Conservation (phyloP, 257 asterid genomes). For the Verbascum thapsus region DNA sequence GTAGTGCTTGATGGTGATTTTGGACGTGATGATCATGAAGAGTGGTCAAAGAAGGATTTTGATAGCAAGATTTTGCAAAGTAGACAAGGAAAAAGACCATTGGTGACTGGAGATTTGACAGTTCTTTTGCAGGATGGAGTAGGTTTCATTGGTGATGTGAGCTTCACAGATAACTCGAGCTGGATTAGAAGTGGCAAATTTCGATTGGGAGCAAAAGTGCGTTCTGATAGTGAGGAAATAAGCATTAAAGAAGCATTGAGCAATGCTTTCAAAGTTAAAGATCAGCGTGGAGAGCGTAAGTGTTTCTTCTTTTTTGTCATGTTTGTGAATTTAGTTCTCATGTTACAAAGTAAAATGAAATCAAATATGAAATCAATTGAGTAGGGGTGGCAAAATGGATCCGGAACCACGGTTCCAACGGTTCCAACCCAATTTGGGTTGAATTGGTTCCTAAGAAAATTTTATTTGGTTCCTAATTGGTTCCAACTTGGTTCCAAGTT, state of each 20-base stretch:
- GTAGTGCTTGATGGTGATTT: conserved; percentile 47
- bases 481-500: too few relatives aligned
- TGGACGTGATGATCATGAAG: conserved; percentile 34
- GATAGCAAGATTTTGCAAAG: conserved; percentile 35
- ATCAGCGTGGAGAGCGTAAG: conserved; percentile 68
- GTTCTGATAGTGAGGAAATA: conserved; percentile 9
- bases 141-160: conserved; percentile 42
- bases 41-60: conserved; percentile 40
- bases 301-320: conserved; percentile 17
- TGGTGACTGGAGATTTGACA: conserved; percentile 43
- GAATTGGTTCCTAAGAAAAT: too few relatives aligned
- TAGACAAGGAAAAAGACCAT: conserved; percentile 45
- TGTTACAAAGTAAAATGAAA: too few relatives aligned
- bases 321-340: too few relatives aligned
- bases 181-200: conserved; percentile 63
- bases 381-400: too few relatives aligned
- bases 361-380: too few relatives aligned
- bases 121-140: conserved; percentile 42
- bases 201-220: conserved; percentile 46
- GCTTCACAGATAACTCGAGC: conserved; percentile 60
- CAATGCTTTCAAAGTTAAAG: conserved; percentile 51
- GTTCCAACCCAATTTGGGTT: too few relatives aligned
- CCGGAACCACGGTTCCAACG: too few relatives aligned
- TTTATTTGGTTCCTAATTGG: too few relatives aligned
- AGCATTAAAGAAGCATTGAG: conserved; percentile 54